These are phyloP conservation scores for Beta vulgaris DNA, from an alignment of 148 eudicot species.

Conservation along the genomic window DNA sequence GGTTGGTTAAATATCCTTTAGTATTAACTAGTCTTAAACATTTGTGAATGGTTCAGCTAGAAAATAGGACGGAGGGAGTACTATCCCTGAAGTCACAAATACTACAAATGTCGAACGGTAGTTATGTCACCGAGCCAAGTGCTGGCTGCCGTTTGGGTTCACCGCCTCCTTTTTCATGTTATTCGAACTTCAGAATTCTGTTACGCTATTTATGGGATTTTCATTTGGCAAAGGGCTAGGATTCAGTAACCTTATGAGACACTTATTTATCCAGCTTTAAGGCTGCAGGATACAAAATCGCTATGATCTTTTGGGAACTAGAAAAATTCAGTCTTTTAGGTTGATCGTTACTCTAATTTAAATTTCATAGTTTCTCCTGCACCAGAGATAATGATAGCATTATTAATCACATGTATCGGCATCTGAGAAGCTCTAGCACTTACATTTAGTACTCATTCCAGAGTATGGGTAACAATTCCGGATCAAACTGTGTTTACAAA, in stretches of 20 bases:
- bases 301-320: background rate
- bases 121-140: background rate
- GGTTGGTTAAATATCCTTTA: background rate
- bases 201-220: background rate
- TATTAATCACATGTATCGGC: background rate
- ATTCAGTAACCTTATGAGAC: background rate
- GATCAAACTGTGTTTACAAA: background rate
- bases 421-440: background rate
- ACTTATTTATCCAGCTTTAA: background rate
- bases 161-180: background rate
- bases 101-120: background rate
- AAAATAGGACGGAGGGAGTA: background rate
- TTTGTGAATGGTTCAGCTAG: background rate
- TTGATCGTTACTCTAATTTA: background rate
- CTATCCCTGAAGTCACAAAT: background rate
- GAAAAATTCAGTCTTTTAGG: background rate
- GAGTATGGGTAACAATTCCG: background rate
- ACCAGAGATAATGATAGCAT: background rate
- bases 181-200: background rate
- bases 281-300: background rate
- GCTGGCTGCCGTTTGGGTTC: background rate
- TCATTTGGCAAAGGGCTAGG: background rate
- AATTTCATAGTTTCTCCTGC: background rate
- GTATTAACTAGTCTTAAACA: background rate
- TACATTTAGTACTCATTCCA: background rate